phyloP scores from a whole-genome alignment of 2,329 filamentous ascomycete genomes.

The Lachnellula willkommii region DNA sequence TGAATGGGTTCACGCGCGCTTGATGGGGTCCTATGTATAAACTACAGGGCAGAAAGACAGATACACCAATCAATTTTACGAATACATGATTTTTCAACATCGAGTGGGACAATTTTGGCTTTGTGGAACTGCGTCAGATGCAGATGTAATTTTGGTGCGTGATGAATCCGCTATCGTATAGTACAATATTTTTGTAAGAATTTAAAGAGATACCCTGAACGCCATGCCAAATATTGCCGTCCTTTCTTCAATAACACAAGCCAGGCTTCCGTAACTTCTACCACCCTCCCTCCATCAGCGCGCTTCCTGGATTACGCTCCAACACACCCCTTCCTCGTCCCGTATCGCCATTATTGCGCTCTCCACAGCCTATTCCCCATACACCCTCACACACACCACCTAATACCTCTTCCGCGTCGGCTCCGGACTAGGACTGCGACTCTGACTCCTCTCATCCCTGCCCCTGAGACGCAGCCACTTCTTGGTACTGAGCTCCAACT shows the following conservation, averaged over 20 bases:
- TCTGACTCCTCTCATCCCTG: conserved; percentile 75
- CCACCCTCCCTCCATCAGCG: too few relatives aligned
- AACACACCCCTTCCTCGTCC: too few relatives aligned
- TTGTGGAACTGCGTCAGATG: too few relatives aligned
- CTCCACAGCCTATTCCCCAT: background rate
- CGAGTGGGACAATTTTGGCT: background rate
- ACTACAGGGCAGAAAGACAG: conserved; percentile 9
- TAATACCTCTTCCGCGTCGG: conserved; percentile 67
- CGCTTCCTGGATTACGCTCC: too few relatives aligned
- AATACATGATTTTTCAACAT: background rate
- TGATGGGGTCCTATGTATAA: background rate
- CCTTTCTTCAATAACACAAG: background rate
- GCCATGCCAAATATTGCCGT: conserved; percentile 12
- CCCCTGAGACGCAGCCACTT: conserved; percentile 90
- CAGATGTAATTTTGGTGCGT: too few relatives aligned
- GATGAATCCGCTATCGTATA: too few relatives aligned
- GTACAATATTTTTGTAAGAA: background rate
- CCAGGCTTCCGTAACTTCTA: background rate
- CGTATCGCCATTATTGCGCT: too few relatives aligned
- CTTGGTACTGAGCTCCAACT: conserved; percentile 83
- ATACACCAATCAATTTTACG: conserved; percentile 2
- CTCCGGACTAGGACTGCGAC: conserved; percentile 80
- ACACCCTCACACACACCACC: background rate
- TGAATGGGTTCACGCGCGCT: background rate
- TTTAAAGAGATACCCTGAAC: conserved; percentile 9